Percentiles rank a stretch among this genome's conserved stretches.
phyloP scores from a whole-genome alignment of 176 grass and related monocot genomes.

The Paspalum notatum region DNA sequence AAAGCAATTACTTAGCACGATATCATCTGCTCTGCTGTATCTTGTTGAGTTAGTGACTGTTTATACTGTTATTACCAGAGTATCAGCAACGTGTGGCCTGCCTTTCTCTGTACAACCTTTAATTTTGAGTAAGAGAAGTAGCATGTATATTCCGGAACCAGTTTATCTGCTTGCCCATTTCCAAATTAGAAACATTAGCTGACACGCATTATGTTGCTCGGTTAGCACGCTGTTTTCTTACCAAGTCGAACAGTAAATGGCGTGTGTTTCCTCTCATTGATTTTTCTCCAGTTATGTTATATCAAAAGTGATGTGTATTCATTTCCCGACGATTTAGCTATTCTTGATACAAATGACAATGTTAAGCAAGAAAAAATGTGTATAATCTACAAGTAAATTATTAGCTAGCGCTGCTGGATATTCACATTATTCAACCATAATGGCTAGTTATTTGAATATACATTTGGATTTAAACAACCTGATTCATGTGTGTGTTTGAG shows the following conservation, averaged over 20 bases:
- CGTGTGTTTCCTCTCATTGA: not conserved
- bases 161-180: constrained; percentile 16
- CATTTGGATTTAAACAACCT: not conserved
- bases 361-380: not conserved
- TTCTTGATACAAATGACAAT: not conserved
- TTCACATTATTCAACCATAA: not conserved
- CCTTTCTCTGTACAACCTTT: constrained; percentile 30
- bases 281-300: not conserved
- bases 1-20: constrained; percentile 18
- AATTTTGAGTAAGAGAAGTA: constrained; percentile 6
- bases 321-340: not conserved
- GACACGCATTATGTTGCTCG: not conserved
- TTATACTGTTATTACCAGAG: constrained; percentile 31
- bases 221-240: not conserved
- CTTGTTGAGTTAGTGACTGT: constrained; percentile 27
- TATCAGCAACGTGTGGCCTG: constrained; percentile 16
- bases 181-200: not conserved
- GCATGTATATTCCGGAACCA: constrained; percentile 9
- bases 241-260: not conserved
- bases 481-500: not conserved
- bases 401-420: not conserved
- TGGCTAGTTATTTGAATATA: too few relatives aligned
- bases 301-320: too few relatives aligned
- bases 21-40: not conserved
- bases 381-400: not conserved